Percentiles rank a stretch among this genome's conserved stretches.
phyloP scores from a whole-genome alignment of 306 rosid species.

The Cucumis cinereus region DNA sequence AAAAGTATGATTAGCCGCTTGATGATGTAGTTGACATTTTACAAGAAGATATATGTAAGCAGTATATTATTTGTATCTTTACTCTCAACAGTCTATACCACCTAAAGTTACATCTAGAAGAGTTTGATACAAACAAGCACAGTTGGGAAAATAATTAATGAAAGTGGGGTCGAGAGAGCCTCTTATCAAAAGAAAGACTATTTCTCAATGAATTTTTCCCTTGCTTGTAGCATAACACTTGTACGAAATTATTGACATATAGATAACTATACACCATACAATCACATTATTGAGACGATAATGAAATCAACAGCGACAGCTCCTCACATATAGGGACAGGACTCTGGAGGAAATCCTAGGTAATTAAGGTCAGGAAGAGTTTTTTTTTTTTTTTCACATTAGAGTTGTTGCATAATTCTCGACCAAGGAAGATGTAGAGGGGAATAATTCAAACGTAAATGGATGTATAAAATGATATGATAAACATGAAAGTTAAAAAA shows the following conservation, averaged over 20 bases:
- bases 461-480: background rate
- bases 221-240: background rate
- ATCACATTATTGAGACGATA: background rate
- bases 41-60: background rate
- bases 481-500: background rate
- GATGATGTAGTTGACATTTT: background rate
- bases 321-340: background rate
- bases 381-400: too few species aligned
- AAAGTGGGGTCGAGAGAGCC: background rate
- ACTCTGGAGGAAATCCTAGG: background rate
- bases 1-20: background rate
- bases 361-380: background rate
- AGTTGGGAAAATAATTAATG: background rate
- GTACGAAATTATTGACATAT: background rate
- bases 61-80: background rate
- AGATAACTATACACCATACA: background rate
- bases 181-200: background rate
- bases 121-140: background rate
- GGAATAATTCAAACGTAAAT: background rate
- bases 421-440: background rate
- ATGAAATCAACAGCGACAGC: background rate
- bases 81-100: background rate
- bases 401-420: background rate
- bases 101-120: background rate
- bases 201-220: background rate